Evolutionary conservation across 83 land plant genomes (phyloP).

Genomic region (Diphasiastrum complanatum): DNA sequence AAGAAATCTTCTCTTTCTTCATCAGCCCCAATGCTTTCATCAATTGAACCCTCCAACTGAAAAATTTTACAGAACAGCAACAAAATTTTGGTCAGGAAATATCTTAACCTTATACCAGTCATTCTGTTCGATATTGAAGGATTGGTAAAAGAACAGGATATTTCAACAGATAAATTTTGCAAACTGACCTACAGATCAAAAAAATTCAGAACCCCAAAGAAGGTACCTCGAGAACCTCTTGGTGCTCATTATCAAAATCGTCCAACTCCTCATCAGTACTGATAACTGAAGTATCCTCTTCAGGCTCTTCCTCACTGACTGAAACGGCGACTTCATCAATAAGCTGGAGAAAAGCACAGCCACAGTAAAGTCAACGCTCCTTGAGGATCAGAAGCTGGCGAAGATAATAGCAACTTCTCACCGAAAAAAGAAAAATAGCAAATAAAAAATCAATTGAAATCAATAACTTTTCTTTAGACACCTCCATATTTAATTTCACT

Average conservation of each 20-base stretch:
- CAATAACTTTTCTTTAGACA: too few species aligned
- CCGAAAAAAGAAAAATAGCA: too few species aligned
- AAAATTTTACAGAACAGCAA: background rate
- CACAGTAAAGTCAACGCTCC: background rate
- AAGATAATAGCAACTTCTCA: background rate
- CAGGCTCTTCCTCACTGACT: conserved; percentile 70
- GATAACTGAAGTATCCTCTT: conserved; percentile 36
- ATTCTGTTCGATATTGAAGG: background rate
- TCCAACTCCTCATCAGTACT: conserved; percentile 72
- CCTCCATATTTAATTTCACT: too few species aligned
- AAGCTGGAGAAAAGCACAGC: conserved; percentile 32
- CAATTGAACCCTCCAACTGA: conserved; percentile 76
- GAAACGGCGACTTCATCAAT: conserved; percentile 52
- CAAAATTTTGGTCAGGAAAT: background rate
- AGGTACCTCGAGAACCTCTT: conserved; percentile 65
- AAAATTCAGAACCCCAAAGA: background rate
- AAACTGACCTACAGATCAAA: background rate
- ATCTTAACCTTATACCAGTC: background rate
- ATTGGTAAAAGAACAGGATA: too few species aligned
- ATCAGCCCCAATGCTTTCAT: conserved; percentile 68
- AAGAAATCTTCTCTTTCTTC: conserved; percentile 68
- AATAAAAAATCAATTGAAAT: too few species aligned
- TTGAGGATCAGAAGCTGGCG: background rate
- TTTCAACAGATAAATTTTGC: background rate
- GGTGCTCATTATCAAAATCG: conserved; percentile 31